A percentile compares a stretch with the other conserved stretches of the same genome.
Conservation (phyloP, 441 rosid species). For the Adansonia rubrostipa region DNA sequence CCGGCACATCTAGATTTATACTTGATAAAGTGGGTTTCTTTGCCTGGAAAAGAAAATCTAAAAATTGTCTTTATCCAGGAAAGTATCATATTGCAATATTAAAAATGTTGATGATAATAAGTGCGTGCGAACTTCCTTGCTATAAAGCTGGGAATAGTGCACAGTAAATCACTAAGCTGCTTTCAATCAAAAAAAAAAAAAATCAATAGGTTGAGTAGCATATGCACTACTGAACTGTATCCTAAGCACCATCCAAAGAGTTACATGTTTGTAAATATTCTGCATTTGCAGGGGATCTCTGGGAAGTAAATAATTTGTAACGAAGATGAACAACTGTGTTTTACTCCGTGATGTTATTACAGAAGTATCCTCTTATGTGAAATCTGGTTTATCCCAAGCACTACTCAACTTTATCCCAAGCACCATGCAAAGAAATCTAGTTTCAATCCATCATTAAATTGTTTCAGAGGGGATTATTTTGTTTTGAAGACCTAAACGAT, state of each 20-base stretch:
- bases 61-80: not conserved
- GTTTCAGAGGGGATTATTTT: no score
- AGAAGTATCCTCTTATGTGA: no score
- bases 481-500: no score
- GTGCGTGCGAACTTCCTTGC: not conserved
- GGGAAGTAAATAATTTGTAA: not conserved
- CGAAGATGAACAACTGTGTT: not conserved
- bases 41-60: conserved; percentile 47
- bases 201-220: not conserved
- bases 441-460: no score
- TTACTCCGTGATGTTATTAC: no score
- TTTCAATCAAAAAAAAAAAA: no score
- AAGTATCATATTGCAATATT: conserved; percentile 13
- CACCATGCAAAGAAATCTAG: no score
- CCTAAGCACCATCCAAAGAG: not conserved
- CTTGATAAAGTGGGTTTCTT: conserved; percentile 70
- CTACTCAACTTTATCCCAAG: no score
- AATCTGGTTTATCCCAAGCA: no score
- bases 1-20: conserved; percentile 81
- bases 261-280: not conserved
- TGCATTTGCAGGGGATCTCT: not conserved
- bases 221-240: not conserved
- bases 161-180: conserved; percentile 3
- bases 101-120: conserved; percentile 4
- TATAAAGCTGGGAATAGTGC: not conserved